Base-by-base conservation (phyloP, 768 basidiomycete species). In the Dendrothele bispora region DNA sequence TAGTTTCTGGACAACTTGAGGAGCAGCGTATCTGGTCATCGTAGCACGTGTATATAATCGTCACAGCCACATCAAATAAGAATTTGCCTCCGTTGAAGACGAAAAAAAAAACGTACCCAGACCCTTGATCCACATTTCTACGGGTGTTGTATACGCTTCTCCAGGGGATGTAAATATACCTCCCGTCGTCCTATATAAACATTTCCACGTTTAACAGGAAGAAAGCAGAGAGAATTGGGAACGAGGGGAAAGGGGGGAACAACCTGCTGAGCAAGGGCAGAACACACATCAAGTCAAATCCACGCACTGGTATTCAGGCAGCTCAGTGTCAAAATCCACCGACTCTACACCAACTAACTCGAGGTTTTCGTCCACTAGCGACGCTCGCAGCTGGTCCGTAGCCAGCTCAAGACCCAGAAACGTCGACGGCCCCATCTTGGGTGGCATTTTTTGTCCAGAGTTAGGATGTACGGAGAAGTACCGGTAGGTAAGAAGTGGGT, bases 41-140 rank as follows among this genome's bases (percentile, higher is more conserved):
- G 7, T 10, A 25, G 18, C 41, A 35, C 48, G 21, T 27, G 39
- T 18, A 8, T 22, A 14, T 29, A 17, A 32, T 24, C 28, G 50
- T 2, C 24, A 7, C 18, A 15, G 27, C 64, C 62, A 64, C 61
- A 66, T 64, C 61, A 59, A 57, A 54, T 65, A 72, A 74, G 80
- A 75, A 71, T 73, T 81, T 82, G 82, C 68, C 84, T 82, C 80
- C 82, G 81, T 69, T 59, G 59, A 52, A 54, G 48, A 49, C 48
- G 43, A 56, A 58, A 60, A 59, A 54, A 53, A 48, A 45, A 56
- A 70, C 84, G 66, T 64, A 90, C 91, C 91, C 41, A 93, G 78
- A 14, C 77, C 86, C 63, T 88, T 90, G 46, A 91, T 82, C 90
- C 90, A 92, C 87, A 92, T 90, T 59, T 93, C 90, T 38, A 93